Evolutionary conservation across 129 eudicot species (phyloP).

Genomic region (Flaveria bidentis): DNA sequence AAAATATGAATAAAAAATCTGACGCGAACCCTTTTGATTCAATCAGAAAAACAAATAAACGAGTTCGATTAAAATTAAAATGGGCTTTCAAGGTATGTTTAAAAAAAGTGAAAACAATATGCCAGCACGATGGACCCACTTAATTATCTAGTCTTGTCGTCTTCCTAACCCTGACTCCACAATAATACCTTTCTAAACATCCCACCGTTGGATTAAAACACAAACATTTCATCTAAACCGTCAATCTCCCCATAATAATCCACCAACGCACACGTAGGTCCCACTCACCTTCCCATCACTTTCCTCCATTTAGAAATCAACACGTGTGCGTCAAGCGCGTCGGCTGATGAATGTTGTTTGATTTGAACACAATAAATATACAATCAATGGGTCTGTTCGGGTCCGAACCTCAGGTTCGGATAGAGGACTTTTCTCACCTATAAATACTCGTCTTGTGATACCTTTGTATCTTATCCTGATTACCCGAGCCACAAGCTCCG

Average conservation of each 20-base stretch:
- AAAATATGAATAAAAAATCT: too few species aligned
- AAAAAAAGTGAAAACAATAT: background rate
- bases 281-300: conserved; percentile 36
- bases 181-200: conserved; percentile 12
- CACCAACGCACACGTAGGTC: conserved; percentile 33
- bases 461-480: conserved; percentile 21
- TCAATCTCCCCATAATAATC: conserved; percentile 18
- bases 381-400: conserved; percentile 16
- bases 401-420: conserved; percentile 30
- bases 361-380: background rate
- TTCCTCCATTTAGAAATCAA: conserved; percentile 13
- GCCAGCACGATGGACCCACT: conserved; percentile 6
- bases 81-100: too few species aligned
- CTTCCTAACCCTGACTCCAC: conserved; percentile 21
- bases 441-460: conserved; percentile 22
- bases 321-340: conserved; percentile 41
- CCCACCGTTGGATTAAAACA: conserved; percentile 18
- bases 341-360: conserved; percentile 25
- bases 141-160: conserved; percentile 21
- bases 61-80: too few species aligned
- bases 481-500: conserved; percentile 38
- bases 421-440: background rate
- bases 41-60: too few species aligned
- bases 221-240: conserved; percentile 17
- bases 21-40: too few species aligned